Evolutionary conservation across 2,329 filamentous ascomycete species (phyloP).

Genomic region (Stagonosporopsis cucurbitacearum): DNA sequence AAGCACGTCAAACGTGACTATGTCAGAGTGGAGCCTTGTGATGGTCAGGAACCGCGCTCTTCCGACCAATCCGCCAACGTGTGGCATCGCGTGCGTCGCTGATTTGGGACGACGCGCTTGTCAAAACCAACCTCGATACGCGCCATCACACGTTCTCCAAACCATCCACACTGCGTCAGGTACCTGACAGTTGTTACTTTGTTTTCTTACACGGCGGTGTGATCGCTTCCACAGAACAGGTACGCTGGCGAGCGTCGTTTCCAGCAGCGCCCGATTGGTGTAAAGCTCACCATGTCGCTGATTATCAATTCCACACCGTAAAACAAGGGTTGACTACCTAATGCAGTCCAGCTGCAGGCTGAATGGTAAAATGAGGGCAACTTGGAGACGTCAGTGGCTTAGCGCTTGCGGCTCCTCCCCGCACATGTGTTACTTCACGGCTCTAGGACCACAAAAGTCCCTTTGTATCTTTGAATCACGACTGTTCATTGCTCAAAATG

Average conservation of each 20-base stretch:
- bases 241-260: background rate
- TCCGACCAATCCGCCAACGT: slow-evolving; percentile 27
- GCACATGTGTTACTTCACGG: background rate
- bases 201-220: background rate
- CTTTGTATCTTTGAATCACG: background rate
- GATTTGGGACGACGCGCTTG: slow-evolving; percentile 4
- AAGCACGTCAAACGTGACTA: slow-evolving; percentile 23
- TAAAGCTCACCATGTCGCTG: background rate
- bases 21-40: slow-evolving; percentile 30
- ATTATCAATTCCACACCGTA: background rate
- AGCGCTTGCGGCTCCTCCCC: background rate
- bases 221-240: background rate
- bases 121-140: background rate
- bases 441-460: background rate
- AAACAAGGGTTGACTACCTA: background rate
- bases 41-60: slow-evolving; percentile 20
- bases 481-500: background rate
- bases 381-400: background rate
- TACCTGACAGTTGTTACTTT: background rate
- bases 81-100: slow-evolving; percentile 8
- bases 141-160: background rate
- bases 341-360: background rate
- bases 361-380: too few relatives aligned
- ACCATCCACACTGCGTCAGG: too few relatives aligned
- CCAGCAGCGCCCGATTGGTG: background rate